Evolutionary conservation across 257 asterid genomes (phyloP).

Genomic region (Nicotiana paniculata): DNA sequence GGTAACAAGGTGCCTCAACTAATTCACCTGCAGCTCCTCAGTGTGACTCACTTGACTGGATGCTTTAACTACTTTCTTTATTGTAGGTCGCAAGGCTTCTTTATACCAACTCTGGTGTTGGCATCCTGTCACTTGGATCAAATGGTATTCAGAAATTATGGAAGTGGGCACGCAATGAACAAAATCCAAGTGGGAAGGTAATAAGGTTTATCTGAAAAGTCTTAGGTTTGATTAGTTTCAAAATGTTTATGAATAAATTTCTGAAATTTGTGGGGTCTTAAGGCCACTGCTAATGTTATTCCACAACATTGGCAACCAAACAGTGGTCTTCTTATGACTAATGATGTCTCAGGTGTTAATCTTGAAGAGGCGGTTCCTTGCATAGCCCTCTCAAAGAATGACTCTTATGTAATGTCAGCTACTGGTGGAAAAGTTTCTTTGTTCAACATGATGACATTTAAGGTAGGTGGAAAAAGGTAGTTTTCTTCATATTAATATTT

Average conservation of each 20-base stretch:
- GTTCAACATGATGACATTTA: constrained; percentile 80
- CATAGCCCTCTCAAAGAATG: constrained; percentile 79
- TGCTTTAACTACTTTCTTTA: neutral
- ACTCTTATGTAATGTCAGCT: constrained; percentile 80
- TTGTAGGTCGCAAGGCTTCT: constrained; percentile 91
- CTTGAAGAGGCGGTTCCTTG: constrained; percentile 83
- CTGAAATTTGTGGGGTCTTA: constrained; percentile 18
- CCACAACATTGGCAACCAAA: constrained; percentile 78
- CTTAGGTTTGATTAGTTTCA: neutral
- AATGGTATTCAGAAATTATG: constrained; percentile 86
- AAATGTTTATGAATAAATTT: neutral
- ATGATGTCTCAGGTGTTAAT: constrained; percentile 63
- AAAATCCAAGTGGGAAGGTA: constrained; percentile 89
- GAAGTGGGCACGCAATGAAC: constrained; percentile 90
- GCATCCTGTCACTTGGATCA: constrained; percentile 83
- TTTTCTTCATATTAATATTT: neutral
- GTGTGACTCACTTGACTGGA: neutral
- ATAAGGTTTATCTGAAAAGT: neutral
- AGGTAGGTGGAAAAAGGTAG: constrained; percentile 32
- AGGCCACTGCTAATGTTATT: constrained; percentile 64
- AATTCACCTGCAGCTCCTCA: constrained; percentile 1
- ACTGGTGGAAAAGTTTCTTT: constrained; percentile 78
- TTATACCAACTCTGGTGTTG: constrained; percentile 87
- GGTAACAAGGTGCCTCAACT: constrained; percentile 49
- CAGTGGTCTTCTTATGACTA: constrained; percentile 70